Base-by-base conservation (phyloP, 176 grass and related monocot species). In the Carex pumila region DNA sequence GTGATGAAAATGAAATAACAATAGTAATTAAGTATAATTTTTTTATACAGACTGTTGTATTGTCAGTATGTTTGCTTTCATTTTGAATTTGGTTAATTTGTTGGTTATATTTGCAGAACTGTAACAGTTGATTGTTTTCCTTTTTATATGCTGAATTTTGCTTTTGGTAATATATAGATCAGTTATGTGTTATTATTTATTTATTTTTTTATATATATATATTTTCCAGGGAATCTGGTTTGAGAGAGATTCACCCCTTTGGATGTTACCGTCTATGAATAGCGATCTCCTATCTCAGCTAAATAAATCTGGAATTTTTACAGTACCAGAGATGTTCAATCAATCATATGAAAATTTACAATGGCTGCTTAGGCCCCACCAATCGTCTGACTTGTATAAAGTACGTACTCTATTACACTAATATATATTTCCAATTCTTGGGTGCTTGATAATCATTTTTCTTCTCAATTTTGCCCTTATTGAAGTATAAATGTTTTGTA, bases 241-340 rank as follows among this genome's bases (percentile, higher is more conserved):
- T 91, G 92, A 91, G 80, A 91, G 89, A 87, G 92, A 93, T 86
- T 98, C 92, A 31, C 87, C 95, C 55, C 86, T 98, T 45, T 78
- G 82, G 92, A 98, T 98, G 95, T 87, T 98, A 78, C 89, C 95
- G 78, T 90, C 89, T 79, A 98, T 98, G 95, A 94, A 88, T 66
- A 81, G 79, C 66, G 81, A 93, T 87, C 83, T 94, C 88, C 74
- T 98, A 76, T 85, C 45, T 39, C 89, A 94, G 89, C 90, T 98
- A 45, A 93, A 91, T 57, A 77, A 79, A 60, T 79, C 85, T 84
- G 91, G 91, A 69, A 77, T 98, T 72, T 89, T 54, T 39, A 77
- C 84, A 61, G 21, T 98, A 52, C 83, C 75, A 67, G 85, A 86
- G 57, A 79, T 98, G 41, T 83, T 94, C 37, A 84, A 87, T 89